phyloP scores from a whole-genome alignment of 345 rosid species.

The Populus simonii region DNA sequence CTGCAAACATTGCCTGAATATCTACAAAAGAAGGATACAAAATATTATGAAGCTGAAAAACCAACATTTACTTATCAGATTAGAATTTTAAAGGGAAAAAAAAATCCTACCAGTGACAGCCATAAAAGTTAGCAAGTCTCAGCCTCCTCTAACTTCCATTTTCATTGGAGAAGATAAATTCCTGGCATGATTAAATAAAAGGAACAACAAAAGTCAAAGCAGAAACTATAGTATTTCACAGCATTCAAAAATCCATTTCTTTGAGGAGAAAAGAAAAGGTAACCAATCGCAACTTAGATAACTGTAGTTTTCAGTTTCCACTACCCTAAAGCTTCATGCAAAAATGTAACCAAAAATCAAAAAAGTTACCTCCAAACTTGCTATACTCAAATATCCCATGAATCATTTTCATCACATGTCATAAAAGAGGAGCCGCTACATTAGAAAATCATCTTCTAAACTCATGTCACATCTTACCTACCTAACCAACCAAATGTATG shows the following conservation, averaged over 20 bases:
- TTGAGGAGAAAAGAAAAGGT: no score
- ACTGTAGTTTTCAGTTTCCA: background rate
- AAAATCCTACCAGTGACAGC: slow-evolving; percentile 46
- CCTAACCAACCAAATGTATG: no score
- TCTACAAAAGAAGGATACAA: slow-evolving; percentile 23
- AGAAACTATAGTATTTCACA: background rate
- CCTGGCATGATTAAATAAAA: slow-evolving; percentile 2
- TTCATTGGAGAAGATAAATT: slow-evolving; percentile 7
- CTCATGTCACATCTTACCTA: background rate
- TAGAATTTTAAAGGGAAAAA: background rate
- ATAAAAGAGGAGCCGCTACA: no score
- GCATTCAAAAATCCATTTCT: no score
- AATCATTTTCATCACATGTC: background rate
- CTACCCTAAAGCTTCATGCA: background rate
- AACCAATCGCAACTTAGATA: background rate
- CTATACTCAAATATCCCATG: background rate
- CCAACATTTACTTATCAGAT: background rate
- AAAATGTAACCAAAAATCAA: no score
- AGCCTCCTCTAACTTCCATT: slow-evolving; percentile 89
- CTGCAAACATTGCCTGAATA: slow-evolving; percentile 54
- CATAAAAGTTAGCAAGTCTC: slow-evolving; percentile 38
- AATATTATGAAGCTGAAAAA: background rate
- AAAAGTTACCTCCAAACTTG: background rate
- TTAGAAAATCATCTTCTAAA: background rate
- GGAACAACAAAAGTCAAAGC: slow-evolving; percentile 4